Conservation (phyloP, 108 stramenopile species). For the Pelagomonas calceolata region DNA sequence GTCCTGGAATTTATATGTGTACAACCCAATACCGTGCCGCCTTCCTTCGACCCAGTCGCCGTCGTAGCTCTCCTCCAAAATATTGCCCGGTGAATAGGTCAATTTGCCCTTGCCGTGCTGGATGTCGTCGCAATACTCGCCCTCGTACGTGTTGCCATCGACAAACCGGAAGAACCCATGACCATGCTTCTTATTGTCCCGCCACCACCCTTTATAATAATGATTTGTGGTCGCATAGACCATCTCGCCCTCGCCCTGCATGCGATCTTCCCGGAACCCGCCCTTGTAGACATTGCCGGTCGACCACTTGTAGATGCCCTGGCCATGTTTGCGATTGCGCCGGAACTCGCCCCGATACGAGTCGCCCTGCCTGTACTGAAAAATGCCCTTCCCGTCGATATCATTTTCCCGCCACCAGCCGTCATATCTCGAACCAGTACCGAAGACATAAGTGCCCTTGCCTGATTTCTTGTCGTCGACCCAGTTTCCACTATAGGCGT, state of each 20-base stretch:
- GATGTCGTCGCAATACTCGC: not conserved
- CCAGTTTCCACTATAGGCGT: constrained; percentile 6
- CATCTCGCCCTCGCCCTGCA: constrained; percentile 1
- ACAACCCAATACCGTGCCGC: not conserved
- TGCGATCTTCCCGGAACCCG: not conserved
- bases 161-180: not conserved
- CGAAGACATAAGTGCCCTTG: constrained; percentile 1
- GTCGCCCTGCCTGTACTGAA: not conserved
- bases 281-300: constrained; percentile 4
- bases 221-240: not conserved
- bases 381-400: not conserved
- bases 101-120: constrained; percentile 24
- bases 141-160: not conserved
- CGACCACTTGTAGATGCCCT: not conserved
- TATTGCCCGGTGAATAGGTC: constrained; percentile 11
- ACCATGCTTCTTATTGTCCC: not conserved
- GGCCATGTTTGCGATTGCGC: not conserved
- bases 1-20: not conserved
- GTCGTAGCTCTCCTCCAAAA: constrained; percentile 26
- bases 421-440: constrained; percentile 11
- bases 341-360: not conserved
- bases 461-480: not conserved
- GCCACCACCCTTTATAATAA: constrained; percentile 3
- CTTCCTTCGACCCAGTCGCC: constrained; percentile 8
- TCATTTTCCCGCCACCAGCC: constrained; percentile 1